Percentiles rank a stretch among this genome's conserved stretches.
phyloP scores from a whole-genome alignment of 768 basidiomycete species.

The Trametes sanguinea region DNA sequence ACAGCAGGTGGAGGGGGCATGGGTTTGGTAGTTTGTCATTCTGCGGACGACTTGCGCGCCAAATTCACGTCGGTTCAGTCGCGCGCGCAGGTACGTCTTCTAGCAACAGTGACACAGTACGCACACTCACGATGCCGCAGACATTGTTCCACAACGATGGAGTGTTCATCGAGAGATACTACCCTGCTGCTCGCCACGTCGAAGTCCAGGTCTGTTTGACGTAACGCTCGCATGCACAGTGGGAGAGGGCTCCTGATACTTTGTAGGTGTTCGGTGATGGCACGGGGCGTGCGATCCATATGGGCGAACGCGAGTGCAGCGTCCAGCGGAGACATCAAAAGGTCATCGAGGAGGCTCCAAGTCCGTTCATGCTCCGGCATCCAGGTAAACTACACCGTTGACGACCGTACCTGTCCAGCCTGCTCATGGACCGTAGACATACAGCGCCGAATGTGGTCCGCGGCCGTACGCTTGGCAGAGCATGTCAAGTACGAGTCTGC shows the following conservation, averaged over 20 bases:
- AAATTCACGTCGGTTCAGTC: conserved; percentile 41
- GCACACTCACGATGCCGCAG: conserved; percentile 29
- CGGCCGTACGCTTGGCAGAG: conserved; percentile 51
- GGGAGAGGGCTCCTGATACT: too few species aligned
- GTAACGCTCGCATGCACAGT: too few species aligned
- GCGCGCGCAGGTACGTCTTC: conserved; percentile 46
- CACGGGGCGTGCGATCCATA: conserved; percentile 54
- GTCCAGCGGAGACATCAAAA: conserved; percentile 73
- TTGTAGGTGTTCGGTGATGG: conserved; percentile 70
- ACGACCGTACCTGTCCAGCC: not conserved
- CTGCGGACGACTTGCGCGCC: conserved; percentile 39
- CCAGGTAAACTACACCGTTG: conserved; percentile 39
- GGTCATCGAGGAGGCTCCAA: conserved; percentile 69
- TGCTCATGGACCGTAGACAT: conserved; percentile 37
- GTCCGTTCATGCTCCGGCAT: conserved; percentile 52
- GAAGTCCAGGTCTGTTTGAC: conserved; percentile 55
- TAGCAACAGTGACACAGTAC: too few species aligned
- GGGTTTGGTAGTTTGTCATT: conserved; percentile 58
- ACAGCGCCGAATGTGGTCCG: conserved; percentile 50
- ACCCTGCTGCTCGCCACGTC: conserved; percentile 57
- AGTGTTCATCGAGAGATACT: conserved; percentile 63
- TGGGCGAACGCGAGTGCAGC: conserved; percentile 73
- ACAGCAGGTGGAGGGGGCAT: conserved; percentile 72
- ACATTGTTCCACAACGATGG: conserved; percentile 50
- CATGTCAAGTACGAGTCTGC: conserved; percentile 59